These are phyloP conservation scores for Biscogniauxia sp. DNA, from an alignment of 2,329 filamentous ascomycete genomes.

Conservation along the genomic window DNA sequence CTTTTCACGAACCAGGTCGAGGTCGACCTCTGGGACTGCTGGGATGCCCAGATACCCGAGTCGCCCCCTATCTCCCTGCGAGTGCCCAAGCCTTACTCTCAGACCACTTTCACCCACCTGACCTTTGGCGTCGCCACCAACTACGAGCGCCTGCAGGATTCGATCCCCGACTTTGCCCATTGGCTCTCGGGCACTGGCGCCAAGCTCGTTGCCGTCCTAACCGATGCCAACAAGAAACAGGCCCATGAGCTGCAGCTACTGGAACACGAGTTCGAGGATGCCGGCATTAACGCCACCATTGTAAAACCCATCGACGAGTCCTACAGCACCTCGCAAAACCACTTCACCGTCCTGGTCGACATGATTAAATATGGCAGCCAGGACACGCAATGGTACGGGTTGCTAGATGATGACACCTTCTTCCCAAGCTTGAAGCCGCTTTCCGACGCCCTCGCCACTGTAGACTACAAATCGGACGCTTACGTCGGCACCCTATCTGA, in stretches of 20 bases:
- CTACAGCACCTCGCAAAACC: constrained; percentile 49
- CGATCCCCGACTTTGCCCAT: constrained; percentile 51
- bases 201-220: constrained; percentile 50
- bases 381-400: constrained; percentile 51
- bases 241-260: constrained; percentile 32
- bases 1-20: constrained; percentile 34
- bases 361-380: constrained; percentile 44
- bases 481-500: constrained; percentile 61
- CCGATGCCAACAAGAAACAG: constrained; percentile 39
- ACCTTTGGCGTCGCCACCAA: constrained; percentile 58
- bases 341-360: constrained; percentile 54
- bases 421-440: constrained; percentile 55
- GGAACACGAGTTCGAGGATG: constrained; percentile 32
- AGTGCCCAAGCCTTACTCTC: constrained; percentile 45
- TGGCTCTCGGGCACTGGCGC: constrained; percentile 54
- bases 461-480: constrained; percentile 47
- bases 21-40: constrained; percentile 34
- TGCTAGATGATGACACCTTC: constrained; percentile 65
- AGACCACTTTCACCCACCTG: constrained; percentile 46
- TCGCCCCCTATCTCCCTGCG: constrained; percentile 46
- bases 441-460: constrained; percentile 42
- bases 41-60: constrained; percentile 22
- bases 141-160: constrained; percentile 47
- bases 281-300: constrained; percentile 35
- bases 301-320: constrained; percentile 33